Conservation (phyloP, 1,139 yeast genomes). For the Candida sp. region DNA sequence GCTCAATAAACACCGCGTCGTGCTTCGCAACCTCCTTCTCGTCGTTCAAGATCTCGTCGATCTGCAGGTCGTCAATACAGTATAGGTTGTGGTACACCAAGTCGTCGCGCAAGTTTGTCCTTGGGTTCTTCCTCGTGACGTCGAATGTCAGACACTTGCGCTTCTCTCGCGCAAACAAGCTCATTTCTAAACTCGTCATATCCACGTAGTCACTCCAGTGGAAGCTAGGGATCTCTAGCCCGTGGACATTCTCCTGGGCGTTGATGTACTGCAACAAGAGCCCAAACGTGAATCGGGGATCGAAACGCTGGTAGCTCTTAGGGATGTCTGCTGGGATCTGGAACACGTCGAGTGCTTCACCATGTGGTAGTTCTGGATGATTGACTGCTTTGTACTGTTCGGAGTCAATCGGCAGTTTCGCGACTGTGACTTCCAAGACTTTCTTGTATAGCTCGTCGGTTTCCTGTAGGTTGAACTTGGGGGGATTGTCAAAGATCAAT, state of each 20-base stretch:
- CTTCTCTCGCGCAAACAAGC: conserved; percentile 20
- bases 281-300: conserved; percentile 38
- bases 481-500: not conserved
- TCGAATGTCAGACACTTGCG: conserved; percentile 25
- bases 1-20: conserved; percentile 11
- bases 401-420: not conserved
- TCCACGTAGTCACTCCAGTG: conserved; percentile 45
- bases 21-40: conserved; percentile 1
- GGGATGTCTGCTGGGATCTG: conserved; percentile 13
- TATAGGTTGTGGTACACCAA: conserved; percentile 20
- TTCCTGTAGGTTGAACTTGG: not conserved
- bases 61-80: conserved; percentile 33
- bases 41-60: conserved; percentile 13
- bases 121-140: conserved; percentile 18
- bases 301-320: conserved; percentile 24
- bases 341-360: conserved; percentile 5
- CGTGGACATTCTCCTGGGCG: not conserved
- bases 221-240: conserved; percentile 26
- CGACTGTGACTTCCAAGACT: not conserved
- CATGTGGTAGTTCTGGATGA: not conserved
- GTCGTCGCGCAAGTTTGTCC: conserved; percentile 22
- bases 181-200: conserved; percentile 26
- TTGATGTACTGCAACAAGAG: conserved; percentile 25
- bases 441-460: conserved; percentile 1
- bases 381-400: not conserved